Conservation (phyloP, 345 rosid genomes). For the Brassica incana region DNA sequence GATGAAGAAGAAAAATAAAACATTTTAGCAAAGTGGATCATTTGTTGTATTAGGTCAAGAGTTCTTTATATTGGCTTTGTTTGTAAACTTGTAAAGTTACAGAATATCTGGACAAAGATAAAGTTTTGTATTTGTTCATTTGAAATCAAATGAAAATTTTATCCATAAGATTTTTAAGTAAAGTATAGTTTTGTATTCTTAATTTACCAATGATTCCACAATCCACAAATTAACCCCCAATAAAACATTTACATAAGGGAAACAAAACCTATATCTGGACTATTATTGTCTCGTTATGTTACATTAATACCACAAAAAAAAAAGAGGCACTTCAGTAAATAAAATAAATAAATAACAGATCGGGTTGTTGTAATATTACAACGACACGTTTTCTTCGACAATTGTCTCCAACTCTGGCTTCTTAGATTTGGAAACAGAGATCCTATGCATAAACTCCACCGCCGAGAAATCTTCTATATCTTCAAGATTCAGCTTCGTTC, state of each 20-base stretch:
- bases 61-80: not conserved
- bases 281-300: not conserved
- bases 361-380: not conserved
- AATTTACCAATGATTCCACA: not conserved
- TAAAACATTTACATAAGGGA: not conserved
- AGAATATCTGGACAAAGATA: not conserved
- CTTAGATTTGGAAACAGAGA: slow-evolving; percentile 74
- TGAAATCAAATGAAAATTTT: not conserved
- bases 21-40: not conserved
- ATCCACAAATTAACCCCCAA: not conserved
- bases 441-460: slow-evolving; percentile 51
- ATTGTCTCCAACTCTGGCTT: slow-evolving; percentile 76
- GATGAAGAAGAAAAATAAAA: not conserved
- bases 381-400: slow-evolving; percentile 48
- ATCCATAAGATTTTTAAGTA: not conserved
- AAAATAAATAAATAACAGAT: not conserved
- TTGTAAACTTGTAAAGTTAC: not conserved
- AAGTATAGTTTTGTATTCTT: not conserved
- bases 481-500: slow-evolving; percentile 51
- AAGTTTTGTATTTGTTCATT: not conserved
- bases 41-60: not conserved
- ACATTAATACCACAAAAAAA: slow-evolving; percentile 11
- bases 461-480: slow-evolving; percentile 59
- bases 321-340: not conserved
- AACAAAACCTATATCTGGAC: slow-evolving; percentile 7